Base-by-base conservation (phyloP, 176 grass and related monocot genomes). In the Eleusine coracana region DNA sequence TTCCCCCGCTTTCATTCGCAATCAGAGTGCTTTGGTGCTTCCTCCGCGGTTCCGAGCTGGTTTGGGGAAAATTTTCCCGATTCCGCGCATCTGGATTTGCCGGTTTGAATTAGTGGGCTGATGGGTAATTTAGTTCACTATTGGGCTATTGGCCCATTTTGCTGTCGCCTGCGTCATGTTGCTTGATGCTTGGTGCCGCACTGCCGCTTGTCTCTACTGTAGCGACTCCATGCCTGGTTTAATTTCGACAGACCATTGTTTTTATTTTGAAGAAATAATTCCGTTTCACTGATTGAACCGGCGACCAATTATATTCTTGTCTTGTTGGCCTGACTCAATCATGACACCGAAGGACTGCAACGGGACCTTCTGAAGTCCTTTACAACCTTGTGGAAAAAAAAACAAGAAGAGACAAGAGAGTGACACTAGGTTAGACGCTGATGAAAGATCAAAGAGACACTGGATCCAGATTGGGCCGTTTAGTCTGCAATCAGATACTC, bases 351-450 rank as follows among this genome's bases (percentile, higher is more conserved):
- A 41, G 16, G 45, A 74, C 21, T 7, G 21, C 39, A 41, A 18
- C 10, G 76, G 78, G 78, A 87, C 85, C 85, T 75, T 81, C 7
- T 3, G 28, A 7, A 10, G 70, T 4, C 25, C 62, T 69, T 60
- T 21, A 28, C 50, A 82, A 3, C 70, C 58, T 44, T 23, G 46
- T 40, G 21, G 15, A 34, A 5, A 50, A 44, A 3, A 75, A 5
- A 50, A 44, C 2, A 75, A 34, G 31, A 34, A 34, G 31, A 34
- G 3, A 66, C 21, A 15, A 25, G 29, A 54, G 66, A 41, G 66
- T 12, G 14, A 67, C 48, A 28, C 16, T 5, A 36, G 40, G 25
- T 4, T 7, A 37, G 27, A 46, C 17, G 15, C 34, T 18, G 27
- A 77, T 56, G 52, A 54, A 80, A 75, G 58, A 15, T 41, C 70